Evolutionary conservation across 164 flowering plant species (phyloP).

Genomic region (Annona squamosa): DNA sequence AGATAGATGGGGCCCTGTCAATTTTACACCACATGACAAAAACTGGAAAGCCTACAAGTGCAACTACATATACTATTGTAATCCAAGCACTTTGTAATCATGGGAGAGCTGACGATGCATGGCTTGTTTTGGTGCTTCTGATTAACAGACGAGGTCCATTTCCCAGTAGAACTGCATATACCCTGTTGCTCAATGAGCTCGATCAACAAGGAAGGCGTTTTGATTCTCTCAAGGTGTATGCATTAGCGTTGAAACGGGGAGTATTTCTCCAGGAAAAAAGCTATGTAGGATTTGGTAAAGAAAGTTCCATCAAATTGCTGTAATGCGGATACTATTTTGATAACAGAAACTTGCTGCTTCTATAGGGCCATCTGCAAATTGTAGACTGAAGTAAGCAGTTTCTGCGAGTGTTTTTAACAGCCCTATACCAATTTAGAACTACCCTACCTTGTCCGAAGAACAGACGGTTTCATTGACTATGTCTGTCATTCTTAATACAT

Average conservation of each 20-base stretch:
- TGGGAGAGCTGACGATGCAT: constrained; percentile 42
- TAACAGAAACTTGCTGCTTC: background rate
- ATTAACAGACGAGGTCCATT: constrained; percentile 14
- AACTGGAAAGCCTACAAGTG: constrained; percentile 36
- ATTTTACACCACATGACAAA: constrained; percentile 38
- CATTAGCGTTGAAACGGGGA: constrained; percentile 49
- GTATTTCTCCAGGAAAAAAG: constrained; percentile 6
- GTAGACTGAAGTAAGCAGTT: too few species aligned
- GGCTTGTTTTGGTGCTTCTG: constrained; percentile 38
- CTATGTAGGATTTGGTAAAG: background rate
- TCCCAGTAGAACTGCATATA: constrained; percentile 34
- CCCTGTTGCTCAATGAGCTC: constrained; percentile 41
- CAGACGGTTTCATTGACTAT: too few species aligned
- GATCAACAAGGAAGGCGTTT: constrained; percentile 28
- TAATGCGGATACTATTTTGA: background rate
- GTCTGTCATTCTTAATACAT: too few species aligned
- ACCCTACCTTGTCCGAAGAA: too few species aligned
- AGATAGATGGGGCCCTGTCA: constrained; percentile 32
- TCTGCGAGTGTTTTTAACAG: too few species aligned
- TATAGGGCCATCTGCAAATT: too few species aligned
- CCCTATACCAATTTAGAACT: too few species aligned
- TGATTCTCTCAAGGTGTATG: constrained; percentile 39
- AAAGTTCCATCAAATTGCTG: background rate
- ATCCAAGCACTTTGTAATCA: constrained; percentile 45
- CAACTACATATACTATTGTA: constrained; percentile 36